Percentiles rank a stretch among this genome's conserved stretches.
These are phyloP conservation scores for Monosporascus cannonballus DNA, from an alignment of 2,329 filamentous ascomycete genomes.

Conservation along the genomic window DNA sequence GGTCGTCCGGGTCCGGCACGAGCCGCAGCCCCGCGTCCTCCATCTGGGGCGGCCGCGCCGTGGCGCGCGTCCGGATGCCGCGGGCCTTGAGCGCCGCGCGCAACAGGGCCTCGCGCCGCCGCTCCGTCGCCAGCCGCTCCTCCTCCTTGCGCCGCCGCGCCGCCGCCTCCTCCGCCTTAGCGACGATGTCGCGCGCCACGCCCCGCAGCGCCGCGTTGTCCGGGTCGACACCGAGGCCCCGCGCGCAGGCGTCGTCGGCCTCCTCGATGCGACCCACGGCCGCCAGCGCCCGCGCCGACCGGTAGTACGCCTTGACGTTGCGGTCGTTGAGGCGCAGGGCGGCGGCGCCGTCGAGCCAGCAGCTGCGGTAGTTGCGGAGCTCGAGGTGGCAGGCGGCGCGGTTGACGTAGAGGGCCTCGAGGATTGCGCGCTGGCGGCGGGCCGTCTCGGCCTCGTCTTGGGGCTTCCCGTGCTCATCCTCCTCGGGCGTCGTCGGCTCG, in stretches of 20 bases:
- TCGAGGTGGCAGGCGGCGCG: slow-evolving; percentile 85
- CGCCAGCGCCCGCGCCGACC: slow-evolving; percentile 71
- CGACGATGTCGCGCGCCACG: slow-evolving; percentile 58
- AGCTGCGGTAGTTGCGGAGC: slow-evolving; percentile 80
- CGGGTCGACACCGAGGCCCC: slow-evolving; percentile 67
- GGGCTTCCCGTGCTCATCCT: slow-evolving; percentile 34
- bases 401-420: slow-evolving; percentile 79
- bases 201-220: slow-evolving; percentile 60
- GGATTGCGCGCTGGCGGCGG: slow-evolving; percentile 47
- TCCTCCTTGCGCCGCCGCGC: slow-evolving; percentile 50
- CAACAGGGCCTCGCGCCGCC: slow-evolving; percentile 55
- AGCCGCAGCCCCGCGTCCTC: slow-evolving; percentile 74
- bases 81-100: slow-evolving; percentile 61
- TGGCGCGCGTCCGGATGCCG: slow-evolving; percentile 62
- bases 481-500: slow-evolving; percentile 9
- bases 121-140: slow-evolving; percentile 48
- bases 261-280: slow-evolving; percentile 73
- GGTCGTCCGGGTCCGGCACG: slow-evolving; percentile 65
- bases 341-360: slow-evolving; percentile 76
- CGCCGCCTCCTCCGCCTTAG: slow-evolving; percentile 49
- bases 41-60: slow-evolving; percentile 72
- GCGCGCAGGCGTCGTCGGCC: slow-evolving; percentile 71
- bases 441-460: slow-evolving; percentile 39
- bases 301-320: slow-evolving; percentile 90
- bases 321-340: slow-evolving; percentile 70